A percentile compares a stretch with the other conserved stretches of the same genome.
Evolutionary conservation across 345 rosid genomes (phyloP).

Genomic region (Atalantia buxifolia): DNA sequence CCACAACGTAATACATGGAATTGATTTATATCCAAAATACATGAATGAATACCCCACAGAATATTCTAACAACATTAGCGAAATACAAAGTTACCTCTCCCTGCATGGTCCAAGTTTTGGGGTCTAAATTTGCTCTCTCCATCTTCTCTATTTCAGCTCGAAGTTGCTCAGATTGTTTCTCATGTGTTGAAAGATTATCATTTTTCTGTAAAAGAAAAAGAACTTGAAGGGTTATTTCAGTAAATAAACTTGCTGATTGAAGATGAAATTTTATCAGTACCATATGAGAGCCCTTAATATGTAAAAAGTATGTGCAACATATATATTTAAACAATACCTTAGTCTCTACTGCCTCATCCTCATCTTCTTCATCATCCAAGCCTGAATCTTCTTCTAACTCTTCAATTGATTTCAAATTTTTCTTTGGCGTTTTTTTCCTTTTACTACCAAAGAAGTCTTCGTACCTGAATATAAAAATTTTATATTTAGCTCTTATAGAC

Average conservation of each 20-base stretch:
- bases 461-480: constrained; percentile 42
- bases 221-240: constrained; percentile 5
- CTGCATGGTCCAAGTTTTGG: constrained; percentile 91
- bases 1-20: neutral
- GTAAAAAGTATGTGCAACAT: neutral
- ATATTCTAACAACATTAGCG: neutral
- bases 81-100: constrained; percentile 71
- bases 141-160: constrained; percentile 65
- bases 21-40: neutral
- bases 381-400: constrained; percentile 36
- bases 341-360: constrained; percentile 16
- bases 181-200: constrained; percentile 68
- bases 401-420: constrained; percentile 25
- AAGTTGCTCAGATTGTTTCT: constrained; percentile 57
- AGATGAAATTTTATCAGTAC: neutral
- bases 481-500: neutral
- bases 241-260: neutral
- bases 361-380: constrained; percentile 35
- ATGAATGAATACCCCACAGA: neutral
- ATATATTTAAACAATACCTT: constrained; percentile 28
- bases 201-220: constrained; percentile 36
- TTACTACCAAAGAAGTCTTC: constrained; percentile 74
- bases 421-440: constrained; percentile 36
- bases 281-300: neutral
- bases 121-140: constrained; percentile 88